Evolutionary conservation across 169 alveolate species (phyloP), one percentile per base, ranked within the genome.

Genomic region (Cryptosporidium canis): DNA sequence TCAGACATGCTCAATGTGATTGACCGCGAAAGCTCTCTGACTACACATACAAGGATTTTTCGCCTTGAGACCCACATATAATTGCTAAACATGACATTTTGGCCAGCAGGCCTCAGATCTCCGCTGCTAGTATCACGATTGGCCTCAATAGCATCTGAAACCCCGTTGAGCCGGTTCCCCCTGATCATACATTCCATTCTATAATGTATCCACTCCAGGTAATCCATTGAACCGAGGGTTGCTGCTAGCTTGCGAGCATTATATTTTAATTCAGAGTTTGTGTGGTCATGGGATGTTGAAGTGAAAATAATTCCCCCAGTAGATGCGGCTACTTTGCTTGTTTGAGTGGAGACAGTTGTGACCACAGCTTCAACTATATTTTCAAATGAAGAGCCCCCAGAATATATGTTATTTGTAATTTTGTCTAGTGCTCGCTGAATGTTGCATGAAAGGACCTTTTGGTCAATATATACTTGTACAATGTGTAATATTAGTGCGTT

Each of bases 281-380:
- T 39, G 31, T 29, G 51, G 31, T 48, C 67, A 48, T 71, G 83
- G 58, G 77, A 56, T 5, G 21, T 2, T 58, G 64, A 55, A 33
- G 87, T 35, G 45, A 61, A 61, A 35, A 61, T 39, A 61, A 61
- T 61, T 61, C 68, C 68, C 21, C 68, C 67, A 24, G 51, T 70
- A 11, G 84, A n/a, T 14, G 84, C 84, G 37, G 64, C 84, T 27
- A 70, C 84, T 27, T 70, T 70, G 56, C 45, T 70, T 21, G 66
- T 70, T 47, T 70, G 66, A 14, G 51, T 55, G 55, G 87, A 77
- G 45, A 77, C 71, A 5, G 87, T 39, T 14, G 64, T 58, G 16
- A 77, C 87, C 35, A 77, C 87, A 12, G 87, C 71, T 43, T 77
- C 87, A 12, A 77, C 87, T 58, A 77, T 33, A 18, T 55, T 58